Base-by-base conservation (phyloP, 257 asterid species). In the Penstemon davidsonii region DNA sequence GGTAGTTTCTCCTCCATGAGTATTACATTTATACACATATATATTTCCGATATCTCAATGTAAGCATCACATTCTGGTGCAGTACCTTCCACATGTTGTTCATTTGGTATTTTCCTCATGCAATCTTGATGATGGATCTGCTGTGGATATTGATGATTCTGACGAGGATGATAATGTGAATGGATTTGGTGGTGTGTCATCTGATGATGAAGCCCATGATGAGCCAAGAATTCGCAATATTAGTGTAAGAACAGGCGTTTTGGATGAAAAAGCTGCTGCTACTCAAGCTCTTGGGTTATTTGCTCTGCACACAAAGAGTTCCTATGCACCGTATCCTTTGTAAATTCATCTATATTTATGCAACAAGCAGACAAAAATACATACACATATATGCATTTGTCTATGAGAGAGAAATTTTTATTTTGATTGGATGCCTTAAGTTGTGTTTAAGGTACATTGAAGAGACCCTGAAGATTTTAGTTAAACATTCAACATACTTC, bases 181-280 rank as follows among this genome's bases (percentile, higher is more conserved):
- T 73, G 96, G 94, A 65, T 86, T 93, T 83, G 95, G 96, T 41
- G 95, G 92, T 7, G 99, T 91, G 60, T 94, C 99, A 73, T 94
- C 99, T 66, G 99, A 94, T 79, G 99, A 94, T 64, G 97, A 94
- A 84, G 96, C 91, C 9, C 96, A 82, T 69, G 99, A 91, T 80
- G 97, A 94, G 75, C 92, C 96, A 13, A 82, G 97, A 76, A 96
- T 84, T 78, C 96, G 99, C 70, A 94, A 91, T 80, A 88, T 94
- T 73, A 94, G 99, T 71, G 84, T 94, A 66, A 86, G 99, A 83
- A 94, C 99, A 33, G 99, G 99, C 54, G 97, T 94, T 73, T 81
- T 94, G 83, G 99, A 94, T 80, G 99, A 94, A 84, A 94, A 91
- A 73, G 99, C 99, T 62, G 95, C 99, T 62, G 99, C 99, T 61